phyloP scores from a whole-genome alignment of 768 basidiomycete species.

The Roridomyces roridus region DNA sequence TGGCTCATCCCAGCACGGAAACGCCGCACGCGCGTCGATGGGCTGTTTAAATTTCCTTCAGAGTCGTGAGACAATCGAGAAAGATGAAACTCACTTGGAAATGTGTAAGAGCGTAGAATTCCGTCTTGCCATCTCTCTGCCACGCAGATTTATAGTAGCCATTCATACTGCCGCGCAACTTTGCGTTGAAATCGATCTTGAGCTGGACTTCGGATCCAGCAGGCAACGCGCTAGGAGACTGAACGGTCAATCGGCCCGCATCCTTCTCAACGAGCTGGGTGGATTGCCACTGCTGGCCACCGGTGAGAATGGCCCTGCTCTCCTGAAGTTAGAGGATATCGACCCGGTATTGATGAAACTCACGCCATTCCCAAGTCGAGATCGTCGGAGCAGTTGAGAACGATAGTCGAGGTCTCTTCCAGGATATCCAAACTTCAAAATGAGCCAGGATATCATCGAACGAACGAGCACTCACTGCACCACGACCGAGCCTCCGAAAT shows the following conservation, averaged over 20 bases:
- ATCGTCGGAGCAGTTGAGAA: conserved; percentile 65
- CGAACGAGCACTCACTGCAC: conserved; percentile 61
- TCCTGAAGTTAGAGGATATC: neutral
- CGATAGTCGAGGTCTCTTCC: conserved; percentile 62
- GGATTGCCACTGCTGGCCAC: conserved; percentile 53
- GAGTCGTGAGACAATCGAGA: neutral
- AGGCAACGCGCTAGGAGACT: conserved; percentile 61
- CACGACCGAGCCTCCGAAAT: conserved; percentile 78
- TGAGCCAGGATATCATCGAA: neutral
- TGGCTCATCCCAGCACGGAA: conserved; percentile 96
- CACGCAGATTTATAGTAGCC: conserved; percentile 83
- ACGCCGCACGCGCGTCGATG: conserved; percentile 81
- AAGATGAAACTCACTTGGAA: conserved; percentile 63
- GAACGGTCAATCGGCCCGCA: conserved; percentile 68
- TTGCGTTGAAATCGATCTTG: conserved; percentile 68
- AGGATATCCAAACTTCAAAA: conserved; percentile 63
- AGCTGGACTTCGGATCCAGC: conserved; percentile 75
- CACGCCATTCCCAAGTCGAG: conserved; percentile 60
- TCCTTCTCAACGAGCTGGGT: conserved; percentile 59
- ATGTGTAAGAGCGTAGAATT: conserved; percentile 84
- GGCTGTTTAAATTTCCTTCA: conserved; percentile 51
- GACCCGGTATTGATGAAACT: neutral
- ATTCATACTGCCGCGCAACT: conserved; percentile 74
- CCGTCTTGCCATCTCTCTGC: conserved; percentile 66
- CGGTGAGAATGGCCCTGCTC: conserved; percentile 46